Evolutionary conservation across 2,329 filamentous ascomycete species (phyloP), one percentile per base, ranked within the genome.

Genomic region (Exophiala xenobiotica): DNA sequence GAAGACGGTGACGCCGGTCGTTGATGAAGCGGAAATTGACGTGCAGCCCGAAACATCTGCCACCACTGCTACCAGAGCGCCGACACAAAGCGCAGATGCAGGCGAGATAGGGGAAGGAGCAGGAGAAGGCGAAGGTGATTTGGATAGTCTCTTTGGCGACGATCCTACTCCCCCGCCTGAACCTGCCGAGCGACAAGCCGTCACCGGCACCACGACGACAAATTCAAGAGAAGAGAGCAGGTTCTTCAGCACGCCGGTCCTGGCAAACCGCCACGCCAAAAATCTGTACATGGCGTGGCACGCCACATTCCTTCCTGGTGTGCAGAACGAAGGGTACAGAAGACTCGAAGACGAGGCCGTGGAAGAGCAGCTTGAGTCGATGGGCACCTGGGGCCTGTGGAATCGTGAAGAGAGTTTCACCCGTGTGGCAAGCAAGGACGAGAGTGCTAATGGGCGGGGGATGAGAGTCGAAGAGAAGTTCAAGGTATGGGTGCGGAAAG

Each of bases 221-320:
- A 50, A 56, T 27, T 33, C 49, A 3, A 29, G 38, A 18, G 35
- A 57, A 16, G 45, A 59, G 12, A 40, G 56, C 14, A 18, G 42
- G 3, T 27, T 46, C 16, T 61, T 55, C 53, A 56, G 45, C 4
- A 54, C 44, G 14, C 38, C 58, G 7, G 51, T 50, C 19, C 45
- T 43, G 19, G 60, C 60, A 5, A 63, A 63, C 41, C 55, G 59
- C 7, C 46, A 57, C 26, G 60, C 60, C 14, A 54, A 49, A 27
- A 41, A 56, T 9, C 23, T 57, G 18, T 63, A 56, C 51, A 50
- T 58, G 43, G 29, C 31, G 6, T 61, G 59, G 59, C 46, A 60
- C 45, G 35, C 33, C 18, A 26, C 9, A 9, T 60, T 57, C 37
- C 45, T 60, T 6, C 51, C 53, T 2, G 57, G 57, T 18, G n/a